Conservation (phyloP, 176 grass and related monocot genomes). For the Aechmea fasciata region DNA sequence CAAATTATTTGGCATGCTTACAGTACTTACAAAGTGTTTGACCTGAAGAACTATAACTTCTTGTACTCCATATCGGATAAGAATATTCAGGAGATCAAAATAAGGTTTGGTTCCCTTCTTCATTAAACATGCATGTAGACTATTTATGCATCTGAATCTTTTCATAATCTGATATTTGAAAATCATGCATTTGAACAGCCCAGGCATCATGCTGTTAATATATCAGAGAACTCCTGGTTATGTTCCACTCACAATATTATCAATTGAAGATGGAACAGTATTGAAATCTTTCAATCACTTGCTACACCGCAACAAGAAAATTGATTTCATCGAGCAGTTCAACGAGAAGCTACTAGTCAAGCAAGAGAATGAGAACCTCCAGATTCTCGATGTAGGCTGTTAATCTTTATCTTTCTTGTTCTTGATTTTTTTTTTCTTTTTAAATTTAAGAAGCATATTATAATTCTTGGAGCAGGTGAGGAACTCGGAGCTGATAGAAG, state of each 20-base stretch:
- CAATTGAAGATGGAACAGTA: conserved; percentile 57
- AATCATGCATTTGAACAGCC: conserved; percentile 24
- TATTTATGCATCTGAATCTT: conserved; percentile 1
- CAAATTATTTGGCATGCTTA: conserved; percentile 57
- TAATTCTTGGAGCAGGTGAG: conserved; percentile 40
- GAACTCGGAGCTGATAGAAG: conserved; percentile 50
- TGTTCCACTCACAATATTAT: conserved; percentile 49
- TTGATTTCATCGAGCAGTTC: conserved; percentile 75
- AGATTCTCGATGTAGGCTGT: conserved; percentile 56
- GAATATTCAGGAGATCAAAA: conserved; percentile 67
- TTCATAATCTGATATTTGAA: conserved; percentile 6
- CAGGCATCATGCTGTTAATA: conserved; percentile 69
- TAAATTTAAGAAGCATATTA: conserved; percentile 15
- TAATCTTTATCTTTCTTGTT: conserved; percentile 3
- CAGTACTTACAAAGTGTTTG: conserved; percentile 81
- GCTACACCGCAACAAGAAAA: conserved; percentile 53
- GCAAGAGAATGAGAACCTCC: conserved; percentile 69
- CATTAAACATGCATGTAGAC: conserved; percentile 4
- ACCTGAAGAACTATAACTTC: conserved; percentile 72
- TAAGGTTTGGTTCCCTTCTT: conserved; percentile 42
- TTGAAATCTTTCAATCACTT: conserved; percentile 59
- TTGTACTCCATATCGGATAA: conserved; percentile 62
- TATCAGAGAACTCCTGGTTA: conserved; percentile 35
- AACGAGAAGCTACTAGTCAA: conserved; percentile 70
- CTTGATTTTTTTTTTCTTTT: not conserved